phyloP scores from a whole-genome alignment of 495 filamentous ascomycete species.

The Hypoxylon subgilvum region DNA sequence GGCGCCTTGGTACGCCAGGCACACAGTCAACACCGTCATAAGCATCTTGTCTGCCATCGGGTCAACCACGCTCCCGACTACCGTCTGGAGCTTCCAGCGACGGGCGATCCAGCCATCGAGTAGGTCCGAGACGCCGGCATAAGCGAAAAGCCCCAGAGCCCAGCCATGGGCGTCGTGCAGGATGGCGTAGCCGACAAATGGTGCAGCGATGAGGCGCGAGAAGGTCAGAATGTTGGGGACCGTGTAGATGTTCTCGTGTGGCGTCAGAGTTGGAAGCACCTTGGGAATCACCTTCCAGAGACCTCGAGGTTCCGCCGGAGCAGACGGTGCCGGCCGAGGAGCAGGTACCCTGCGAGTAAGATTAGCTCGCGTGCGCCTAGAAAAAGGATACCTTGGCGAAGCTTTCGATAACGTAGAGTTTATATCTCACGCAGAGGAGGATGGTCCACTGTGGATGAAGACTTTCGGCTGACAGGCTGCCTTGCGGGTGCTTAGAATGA shows the following conservation, averaged over 20 bases:
- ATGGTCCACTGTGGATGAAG: neutral
- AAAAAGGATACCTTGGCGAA: neutral
- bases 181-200: constrained; percentile 87
- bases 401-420: neutral
- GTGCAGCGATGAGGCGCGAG: constrained; percentile 81
- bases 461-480: neutral
- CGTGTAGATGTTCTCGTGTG: constrained; percentile 93
- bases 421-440: neutral
- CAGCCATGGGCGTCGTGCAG: constrained; percentile 77
- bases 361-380: constrained; percentile 7
- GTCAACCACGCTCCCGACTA: constrained; percentile 95
- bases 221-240: constrained; percentile 91
- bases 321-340: neutral
- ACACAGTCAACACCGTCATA: constrained; percentile 90
- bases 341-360: constrained; percentile 1
- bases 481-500: neutral
- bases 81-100: constrained; percentile 83
- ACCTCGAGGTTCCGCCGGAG: constrained; percentile 17
- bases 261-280: constrained; percentile 59
- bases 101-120: constrained; percentile 93
- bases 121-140: constrained; percentile 89
- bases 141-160: constrained; percentile 84
- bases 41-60: constrained; percentile 95
- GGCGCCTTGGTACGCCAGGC: constrained; percentile 77
- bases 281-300: constrained; percentile 41